phyloP scores from a whole-genome alignment of 1,284 basidiomycete genomes.

The Austroboletus olivaceoglutinosus region DNA sequence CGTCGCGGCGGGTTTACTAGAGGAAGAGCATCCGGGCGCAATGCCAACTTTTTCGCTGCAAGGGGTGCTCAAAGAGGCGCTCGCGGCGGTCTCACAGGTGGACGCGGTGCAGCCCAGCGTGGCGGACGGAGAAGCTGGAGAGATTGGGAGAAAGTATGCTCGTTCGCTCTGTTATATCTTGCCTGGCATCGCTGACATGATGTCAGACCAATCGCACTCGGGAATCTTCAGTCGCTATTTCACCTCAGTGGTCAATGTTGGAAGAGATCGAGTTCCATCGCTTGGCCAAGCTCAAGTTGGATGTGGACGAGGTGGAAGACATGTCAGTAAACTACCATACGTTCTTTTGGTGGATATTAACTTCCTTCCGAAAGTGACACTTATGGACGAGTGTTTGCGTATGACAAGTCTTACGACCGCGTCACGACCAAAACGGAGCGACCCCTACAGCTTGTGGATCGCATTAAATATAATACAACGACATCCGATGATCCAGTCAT shows the following conservation, averaged over 20 bases:
- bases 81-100: conserved; percentile 42
- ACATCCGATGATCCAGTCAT: conserved; percentile 98
- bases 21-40: conserved; percentile 53
- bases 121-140: conserved; percentile 81
- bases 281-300: conserved; percentile 86
- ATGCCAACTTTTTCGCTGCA: conserved; percentile 40
- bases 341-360: not conserved
- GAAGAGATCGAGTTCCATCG: conserved; percentile 98
- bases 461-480: conserved; percentile 96
- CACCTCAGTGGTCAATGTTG: conserved; percentile 88
- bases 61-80: conserved; percentile 47
- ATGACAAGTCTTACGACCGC: conserved; percentile 95
- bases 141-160: conserved; percentile 88
- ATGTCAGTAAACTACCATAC: conserved; percentile 55
- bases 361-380: conserved; percentile 54
- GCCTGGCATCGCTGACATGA: conserved; percentile 3
- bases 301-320: conserved; percentile 88
- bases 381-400: conserved; percentile 89
- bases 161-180: not conserved
- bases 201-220: conserved; percentile 81
- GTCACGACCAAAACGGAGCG: conserved; percentile 92
- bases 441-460: conserved; percentile 89
- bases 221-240: conserved; percentile 93
- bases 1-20: conserved; percentile 64
- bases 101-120: conserved; percentile 52